Percentiles rank a stretch among this genome's conserved stretches.
Evolutionary conservation across 306 rosid genomes (phyloP).

Genomic region (Gillenia trifoliata): DNA sequence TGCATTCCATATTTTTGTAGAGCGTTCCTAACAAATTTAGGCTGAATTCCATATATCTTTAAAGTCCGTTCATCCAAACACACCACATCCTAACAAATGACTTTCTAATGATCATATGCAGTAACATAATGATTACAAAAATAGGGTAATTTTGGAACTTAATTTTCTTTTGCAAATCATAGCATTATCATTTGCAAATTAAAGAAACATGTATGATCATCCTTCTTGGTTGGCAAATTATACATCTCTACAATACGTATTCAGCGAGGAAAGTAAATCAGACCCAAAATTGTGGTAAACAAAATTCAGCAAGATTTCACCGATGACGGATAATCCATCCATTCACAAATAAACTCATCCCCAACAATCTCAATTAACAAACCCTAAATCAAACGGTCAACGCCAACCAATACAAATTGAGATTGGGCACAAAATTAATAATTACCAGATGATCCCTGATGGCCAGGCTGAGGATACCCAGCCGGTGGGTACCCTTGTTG

Average conservation of each 20-base stretch:
- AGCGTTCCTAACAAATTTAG: neutral
- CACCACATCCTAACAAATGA: too few species aligned
- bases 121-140: too few species aligned
- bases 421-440: neutral
- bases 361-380: neutral
- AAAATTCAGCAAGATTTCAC: neutral
- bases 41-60: neutral
- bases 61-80: neutral
- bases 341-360: neutral
- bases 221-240: too few species aligned
- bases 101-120: too few species aligned
- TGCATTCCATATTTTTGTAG: neutral
- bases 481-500: constrained; percentile 11
- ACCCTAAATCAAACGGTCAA: neutral
- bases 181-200: neutral
- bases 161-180: neutral
- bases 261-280: neutral
- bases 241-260: too few species aligned
- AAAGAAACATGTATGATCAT: neutral
- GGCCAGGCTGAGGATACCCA: constrained; percentile 53
- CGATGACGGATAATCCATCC: too few species aligned
- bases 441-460: constrained; percentile 34
- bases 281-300: neutral
- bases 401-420: neutral
- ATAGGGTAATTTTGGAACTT: neutral